Percentiles rank a stretch among this genome's conserved stretches.
Evolutionary conservation across 2,329 filamentous ascomycete species (phyloP).

Genomic region (Hymenoscyphus albidus): DNA sequence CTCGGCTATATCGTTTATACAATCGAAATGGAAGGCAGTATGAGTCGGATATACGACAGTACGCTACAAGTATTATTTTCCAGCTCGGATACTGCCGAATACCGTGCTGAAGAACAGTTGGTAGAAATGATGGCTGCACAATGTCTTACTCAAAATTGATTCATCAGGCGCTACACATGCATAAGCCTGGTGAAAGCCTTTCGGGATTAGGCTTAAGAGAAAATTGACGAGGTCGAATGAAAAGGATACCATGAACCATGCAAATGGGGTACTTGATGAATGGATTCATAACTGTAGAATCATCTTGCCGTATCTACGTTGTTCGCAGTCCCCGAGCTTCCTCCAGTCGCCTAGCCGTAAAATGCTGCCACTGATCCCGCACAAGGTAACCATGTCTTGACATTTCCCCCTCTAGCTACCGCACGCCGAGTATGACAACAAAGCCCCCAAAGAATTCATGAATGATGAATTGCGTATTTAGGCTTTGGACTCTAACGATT

Average conservation of each 20-base stretch:
- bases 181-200: conserved; percentile 1
- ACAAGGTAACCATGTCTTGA: neutral
- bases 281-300: conserved; percentile 4
- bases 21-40: neutral
- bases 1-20: neutral
- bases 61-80: neutral
- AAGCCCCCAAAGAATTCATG: conserved; percentile 1
- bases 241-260: neutral
- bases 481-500: neutral
- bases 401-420: conserved; percentile 2
- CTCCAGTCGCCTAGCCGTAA: conserved; percentile 10
- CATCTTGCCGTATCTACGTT: conserved; percentile 11
- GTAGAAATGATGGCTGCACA: conserved; percentile 8
- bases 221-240: conserved; percentile 5
- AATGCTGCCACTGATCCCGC: conserved; percentile 8
- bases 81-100: conserved; percentile 9
- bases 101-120: neutral
- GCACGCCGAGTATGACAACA: neutral
- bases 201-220: conserved; percentile 1
- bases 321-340: conserved; percentile 5
- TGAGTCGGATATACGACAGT: neutral
- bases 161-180: neutral
- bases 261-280: conserved; percentile 5
- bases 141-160: conserved; percentile 10
- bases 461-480: neutral